Conservation (phyloP, 2,329 filamentous ascomycete species). For the Xylariaceae sp. region DNA sequence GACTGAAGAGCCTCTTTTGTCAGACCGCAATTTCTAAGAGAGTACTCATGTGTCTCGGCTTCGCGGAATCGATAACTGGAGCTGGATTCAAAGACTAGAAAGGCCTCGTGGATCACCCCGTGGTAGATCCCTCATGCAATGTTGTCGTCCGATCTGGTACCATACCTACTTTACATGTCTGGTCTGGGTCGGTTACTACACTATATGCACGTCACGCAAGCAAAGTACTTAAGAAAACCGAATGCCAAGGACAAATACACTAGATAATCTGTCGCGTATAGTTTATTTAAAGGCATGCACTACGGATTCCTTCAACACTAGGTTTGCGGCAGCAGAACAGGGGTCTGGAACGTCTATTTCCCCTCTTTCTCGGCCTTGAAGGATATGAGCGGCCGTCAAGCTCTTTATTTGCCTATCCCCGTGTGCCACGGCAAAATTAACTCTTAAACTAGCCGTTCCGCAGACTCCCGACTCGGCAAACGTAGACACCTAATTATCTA, state of each 20-base stretch:
- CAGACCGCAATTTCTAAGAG: constrained; percentile 17
- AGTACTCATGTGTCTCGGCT: not conserved
- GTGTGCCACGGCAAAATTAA: not conserved
- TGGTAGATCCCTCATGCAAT: no score
- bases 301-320: not conserved
- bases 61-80: no score
- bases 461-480: no score
- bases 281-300: constrained; percentile 11
- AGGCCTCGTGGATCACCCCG: no score
- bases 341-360: constrained; percentile 9
- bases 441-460: not conserved
- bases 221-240: not conserved
- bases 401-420: not conserved
- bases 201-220: no score
- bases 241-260: constrained; percentile 15
- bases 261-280: not conserved
- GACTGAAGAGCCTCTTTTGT: not conserved
- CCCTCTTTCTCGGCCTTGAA: not conserved
- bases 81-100: no score
- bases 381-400: no score
- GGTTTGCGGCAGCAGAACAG: constrained; percentile 4
- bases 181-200: no score
- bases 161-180: no score
- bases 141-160: no score
- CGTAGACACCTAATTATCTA: no score